Evolutionary conservation across 2,329 filamentous ascomycete species (phyloP).

Genomic region (Pyrenochaeta sp.): DNA sequence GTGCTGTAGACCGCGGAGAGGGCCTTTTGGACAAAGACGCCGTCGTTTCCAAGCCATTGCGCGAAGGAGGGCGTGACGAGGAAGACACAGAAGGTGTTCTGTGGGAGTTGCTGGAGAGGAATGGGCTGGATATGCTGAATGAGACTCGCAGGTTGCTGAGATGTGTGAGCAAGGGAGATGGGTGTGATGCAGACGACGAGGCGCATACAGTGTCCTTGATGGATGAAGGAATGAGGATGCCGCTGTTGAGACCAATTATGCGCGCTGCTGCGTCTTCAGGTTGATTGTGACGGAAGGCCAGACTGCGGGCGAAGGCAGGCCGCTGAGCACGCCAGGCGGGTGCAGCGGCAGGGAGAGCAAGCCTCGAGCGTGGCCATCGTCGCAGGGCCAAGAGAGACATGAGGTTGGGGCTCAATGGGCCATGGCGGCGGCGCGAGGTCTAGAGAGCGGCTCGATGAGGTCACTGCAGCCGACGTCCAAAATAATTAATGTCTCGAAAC

Average conservation of each 20-base stretch:
- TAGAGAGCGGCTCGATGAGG: no score
- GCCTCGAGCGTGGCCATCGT: slow-evolving; percentile 35
- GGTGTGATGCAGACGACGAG: slow-evolving; percentile 4
- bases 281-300: no score
- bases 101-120: not conserved
- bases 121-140: slow-evolving; percentile 33
- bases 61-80: slow-evolving; percentile 45
- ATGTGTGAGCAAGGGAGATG: no score
- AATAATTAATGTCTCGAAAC: no score
- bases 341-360: slow-evolving; percentile 14
- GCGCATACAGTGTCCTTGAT: slow-evolving; percentile 28
- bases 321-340: not conserved
- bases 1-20: slow-evolving; percentile 26
- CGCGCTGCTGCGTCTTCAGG: no score
- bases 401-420: slow-evolving; percentile 34
- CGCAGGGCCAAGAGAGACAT: slow-evolving; percentile 41
- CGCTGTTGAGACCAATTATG: slow-evolving; percentile 20
- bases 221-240: slow-evolving; percentile 37
- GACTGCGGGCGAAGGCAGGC: not conserved
- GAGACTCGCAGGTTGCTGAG: slow-evolving; percentile 30
- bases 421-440: slow-evolving; percentile 25
- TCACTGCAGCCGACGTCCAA: no score
- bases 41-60: slow-evolving; percentile 35
- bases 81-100: slow-evolving; percentile 34
- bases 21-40: slow-evolving; percentile 35